Conservation (phyloP, 2,329 filamentous ascomycete genomes). For the Ophiostoma tasmaniense region DNA sequence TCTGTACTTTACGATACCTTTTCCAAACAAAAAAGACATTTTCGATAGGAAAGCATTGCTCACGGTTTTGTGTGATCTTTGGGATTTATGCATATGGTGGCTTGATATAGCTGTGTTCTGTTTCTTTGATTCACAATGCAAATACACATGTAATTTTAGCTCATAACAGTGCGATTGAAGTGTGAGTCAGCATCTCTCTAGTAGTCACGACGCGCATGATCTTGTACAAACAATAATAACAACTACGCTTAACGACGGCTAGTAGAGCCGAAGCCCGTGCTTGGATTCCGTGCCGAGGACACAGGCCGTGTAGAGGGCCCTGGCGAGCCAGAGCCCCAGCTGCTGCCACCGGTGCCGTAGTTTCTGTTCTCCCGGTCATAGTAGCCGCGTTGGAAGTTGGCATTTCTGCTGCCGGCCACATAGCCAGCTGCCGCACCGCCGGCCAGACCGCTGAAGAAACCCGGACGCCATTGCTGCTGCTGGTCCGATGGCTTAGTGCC, state of each 20-base stretch:
- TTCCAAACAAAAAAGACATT: neutral
- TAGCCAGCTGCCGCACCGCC: constrained; percentile 63
- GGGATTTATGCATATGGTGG: neutral
- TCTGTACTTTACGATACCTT: constrained; percentile 9
- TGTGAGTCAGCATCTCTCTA: neutral
- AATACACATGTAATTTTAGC: neutral
- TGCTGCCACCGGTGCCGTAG: constrained; percentile 12
- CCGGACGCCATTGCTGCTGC: constrained; percentile 52
- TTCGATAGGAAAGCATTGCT: neutral
- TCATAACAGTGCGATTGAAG: neutral
- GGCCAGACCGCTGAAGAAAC: constrained; percentile 64
- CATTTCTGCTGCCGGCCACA: constrained; percentile 45
- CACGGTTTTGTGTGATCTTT: neutral
- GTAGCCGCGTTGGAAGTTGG: constrained; percentile 21
- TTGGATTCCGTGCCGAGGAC: constrained; percentile 49
- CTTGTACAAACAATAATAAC: neutral
- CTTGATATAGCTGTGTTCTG: neutral
- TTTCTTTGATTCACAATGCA: neutral
- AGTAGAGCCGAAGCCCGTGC: constrained; percentile 56
- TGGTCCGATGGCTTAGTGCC: constrained; percentile 31
- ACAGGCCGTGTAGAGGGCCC: constrained; percentile 30
- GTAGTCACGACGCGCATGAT: neutral
- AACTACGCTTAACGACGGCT: neutral
- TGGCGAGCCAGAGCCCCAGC: constrained; percentile 25
- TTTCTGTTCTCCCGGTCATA: constrained; percentile 24